Base-by-base conservation (phyloP, 805 yeast species). In the Millerozyma miso region DNA sequence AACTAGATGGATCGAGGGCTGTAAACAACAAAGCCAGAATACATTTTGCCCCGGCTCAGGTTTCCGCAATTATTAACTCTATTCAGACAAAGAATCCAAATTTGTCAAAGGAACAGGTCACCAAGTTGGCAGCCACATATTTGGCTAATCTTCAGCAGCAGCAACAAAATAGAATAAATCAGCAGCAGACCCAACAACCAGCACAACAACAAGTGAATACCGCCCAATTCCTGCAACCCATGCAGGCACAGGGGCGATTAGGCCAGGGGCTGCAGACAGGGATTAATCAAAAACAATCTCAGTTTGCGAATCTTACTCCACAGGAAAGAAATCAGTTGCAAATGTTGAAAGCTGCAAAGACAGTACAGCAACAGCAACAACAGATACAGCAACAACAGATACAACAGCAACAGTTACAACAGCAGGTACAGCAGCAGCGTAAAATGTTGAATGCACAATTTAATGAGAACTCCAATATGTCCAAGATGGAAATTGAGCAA, bases 81-180 rank as follows among this genome's bases (percentile, higher is more conserved):
- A 81, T 82, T 41, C 85, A 81, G 55, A 63, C 74, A n/a, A 80
- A 80, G 51, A 77, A 82, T 55, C 88, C 88, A 1, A 74, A 71
- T 26, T 62, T 80, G 55, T 68, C 79, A 8, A 80, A 80, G 46
- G 83, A 78, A 43, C 84, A 82, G 52, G 85, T 82, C 1, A 79
- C 84, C 2, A 75, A 78, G 44, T 67, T 81, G 43, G 87, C 88
- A 2, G 84, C 84, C 2, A 72, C 80, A 13, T 80, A 81, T 51
- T 58, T 81, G 47, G 81, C 85, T 1, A 76, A 72, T 46, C 60
- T 77, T 31, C 84, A 79, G 55, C 77, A 73, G 45, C 74, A 71
- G 51, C 80, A 76, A 52, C 75, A 69, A 38, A 60, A 69, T 23
- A 51, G 61, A 40, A 50, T 57, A 39, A 44, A 54, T 44, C 50